phyloP scores from a whole-genome alignment of 805 yeast species.

The Danielozyma ontarioensis region DNA sequence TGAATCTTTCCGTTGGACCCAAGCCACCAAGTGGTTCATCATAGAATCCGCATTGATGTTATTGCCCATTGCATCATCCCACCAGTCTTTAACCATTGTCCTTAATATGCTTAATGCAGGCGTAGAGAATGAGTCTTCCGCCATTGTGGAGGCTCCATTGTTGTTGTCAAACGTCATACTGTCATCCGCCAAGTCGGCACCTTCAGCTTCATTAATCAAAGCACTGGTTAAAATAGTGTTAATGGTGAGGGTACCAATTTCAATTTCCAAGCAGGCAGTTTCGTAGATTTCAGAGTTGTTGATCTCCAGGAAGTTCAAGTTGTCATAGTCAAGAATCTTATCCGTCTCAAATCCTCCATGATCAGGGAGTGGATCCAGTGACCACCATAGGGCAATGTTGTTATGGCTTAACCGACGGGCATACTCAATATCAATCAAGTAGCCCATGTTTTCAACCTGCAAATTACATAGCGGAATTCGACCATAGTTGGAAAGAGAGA shows the following conservation, averaged over 20 bases:
- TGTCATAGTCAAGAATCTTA: constrained; percentile 48
- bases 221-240: constrained; percentile 86
- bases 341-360: constrained; percentile 79
- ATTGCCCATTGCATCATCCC: constrained; percentile 79
- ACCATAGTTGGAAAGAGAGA: constrained; percentile 62
- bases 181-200: constrained; percentile 64
- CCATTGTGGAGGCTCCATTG: constrained; percentile 48
- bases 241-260: constrained; percentile 72
- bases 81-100: constrained; percentile 78
- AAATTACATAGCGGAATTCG: constrained; percentile 85
- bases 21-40: constrained; percentile 73
- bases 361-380: constrained; percentile 72
- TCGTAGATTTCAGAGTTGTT: constrained; percentile 77
- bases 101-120: constrained; percentile 70
- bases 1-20: constrained; percentile 81
- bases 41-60: constrained; percentile 74
- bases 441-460: constrained; percentile 69
- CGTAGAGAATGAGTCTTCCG: constrained; percentile 78
- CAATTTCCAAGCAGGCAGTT: constrained; percentile 72
- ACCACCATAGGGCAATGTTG: constrained; percentile 90
- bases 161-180: constrained; percentile 26
- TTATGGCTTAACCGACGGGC: constrained; percentile 68
- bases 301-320: constrained; percentile 61
- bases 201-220: constrained; percentile 81
- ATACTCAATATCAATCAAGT: constrained; percentile 78